Conservation (phyloP, 2,329 filamentous ascomycete species). For the Immersiporthe knoxdaviesiana region DNA sequence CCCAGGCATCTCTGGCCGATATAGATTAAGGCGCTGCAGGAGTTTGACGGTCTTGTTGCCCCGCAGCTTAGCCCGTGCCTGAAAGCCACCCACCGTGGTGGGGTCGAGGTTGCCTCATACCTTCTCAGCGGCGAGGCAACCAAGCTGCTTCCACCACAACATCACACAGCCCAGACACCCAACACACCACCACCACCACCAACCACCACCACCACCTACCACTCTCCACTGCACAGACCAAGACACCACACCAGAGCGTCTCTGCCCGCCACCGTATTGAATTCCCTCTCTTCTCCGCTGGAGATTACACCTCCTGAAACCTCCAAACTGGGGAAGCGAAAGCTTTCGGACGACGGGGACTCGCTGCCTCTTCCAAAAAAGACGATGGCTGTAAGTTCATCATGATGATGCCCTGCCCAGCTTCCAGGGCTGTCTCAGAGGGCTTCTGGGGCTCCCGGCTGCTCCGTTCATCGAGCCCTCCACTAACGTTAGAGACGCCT, state of each 20-base stretch:
- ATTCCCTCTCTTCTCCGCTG: constrained; percentile 1
- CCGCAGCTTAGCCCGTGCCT: constrained; percentile 11
- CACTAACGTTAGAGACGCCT: constrained; percentile 30
- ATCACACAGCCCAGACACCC: not conserved
- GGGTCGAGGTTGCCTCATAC: constrained; percentile 23
- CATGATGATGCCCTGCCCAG: not conserved
- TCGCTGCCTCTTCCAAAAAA: constrained; percentile 59
- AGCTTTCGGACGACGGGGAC: constrained; percentile 62
- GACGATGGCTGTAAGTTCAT: constrained; percentile 65
- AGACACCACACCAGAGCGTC: not conserved
- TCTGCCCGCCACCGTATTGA: not conserved
- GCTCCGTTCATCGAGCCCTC: not conserved
- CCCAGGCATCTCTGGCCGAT: no score
- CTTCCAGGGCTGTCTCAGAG: not conserved
- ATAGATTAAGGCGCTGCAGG: not conserved
- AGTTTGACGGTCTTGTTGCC: not conserved
- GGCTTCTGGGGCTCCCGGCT: not conserved
- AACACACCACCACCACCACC: not conserved
- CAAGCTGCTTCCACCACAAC: not conserved
- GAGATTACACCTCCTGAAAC: constrained; percentile 26
- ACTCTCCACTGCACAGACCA: not conserved
- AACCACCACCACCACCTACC: not conserved
- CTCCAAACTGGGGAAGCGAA: constrained; percentile 69
- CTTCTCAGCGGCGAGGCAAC: constrained; percentile 1
- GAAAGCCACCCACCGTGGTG: constrained; percentile 14